Percentiles rank a stretch among this genome's conserved stretches.
Evolutionary conservation across 2,329 filamentous ascomycete genomes (phyloP).

Genomic region (Botrytis fabae): DNA sequence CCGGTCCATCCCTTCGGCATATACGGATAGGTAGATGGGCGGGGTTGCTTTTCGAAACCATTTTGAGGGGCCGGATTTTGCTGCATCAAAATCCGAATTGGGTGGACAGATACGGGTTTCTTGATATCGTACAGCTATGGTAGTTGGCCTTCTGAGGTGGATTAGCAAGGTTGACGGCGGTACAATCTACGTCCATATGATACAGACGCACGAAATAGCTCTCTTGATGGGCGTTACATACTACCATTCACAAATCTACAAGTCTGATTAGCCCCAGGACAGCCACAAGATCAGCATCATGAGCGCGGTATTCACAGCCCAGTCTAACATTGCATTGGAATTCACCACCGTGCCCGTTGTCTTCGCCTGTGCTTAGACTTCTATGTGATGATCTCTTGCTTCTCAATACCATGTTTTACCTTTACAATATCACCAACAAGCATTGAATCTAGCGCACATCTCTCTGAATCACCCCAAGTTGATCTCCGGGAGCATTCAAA

Average conservation of each 20-base stretch:
- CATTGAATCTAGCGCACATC: not conserved
- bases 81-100: not conserved
- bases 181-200: not conserved
- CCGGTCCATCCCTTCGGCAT: not conserved
- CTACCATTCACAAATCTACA: not conserved
- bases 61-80: not conserved
- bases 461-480: not conserved
- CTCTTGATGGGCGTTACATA: too few relatives aligned
- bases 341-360: not conserved
- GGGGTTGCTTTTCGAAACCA: not conserved
- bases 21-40: not conserved
- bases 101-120: not conserved
- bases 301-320: not conserved
- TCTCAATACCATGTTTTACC: not conserved
- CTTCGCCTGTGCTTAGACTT: not conserved
- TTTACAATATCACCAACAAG: not conserved
- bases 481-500: not conserved
- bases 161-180: too few relatives aligned
- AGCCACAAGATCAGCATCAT: not conserved
- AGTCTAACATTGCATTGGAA: not conserved
- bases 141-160: not conserved
- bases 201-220: not conserved
- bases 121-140: not conserved
- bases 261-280: not conserved
- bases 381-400: not conserved